Percentiles rank a stretch among this genome's conserved stretches.
Conservation (phyloP, 306 rosid genomes). For the Vicia sativa region DNA sequence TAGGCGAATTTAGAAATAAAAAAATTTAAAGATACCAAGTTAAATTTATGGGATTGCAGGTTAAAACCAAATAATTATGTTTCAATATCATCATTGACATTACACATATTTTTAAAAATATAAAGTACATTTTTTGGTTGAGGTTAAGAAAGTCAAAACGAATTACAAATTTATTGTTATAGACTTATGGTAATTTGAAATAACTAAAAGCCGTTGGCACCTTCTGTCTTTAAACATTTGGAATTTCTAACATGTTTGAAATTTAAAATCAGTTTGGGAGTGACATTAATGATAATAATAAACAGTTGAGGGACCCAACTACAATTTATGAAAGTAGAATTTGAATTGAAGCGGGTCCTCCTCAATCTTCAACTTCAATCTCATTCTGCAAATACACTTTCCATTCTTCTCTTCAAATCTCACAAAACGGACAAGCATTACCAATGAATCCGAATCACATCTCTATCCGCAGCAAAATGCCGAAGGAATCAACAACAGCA, state of each 20-base stretch:
- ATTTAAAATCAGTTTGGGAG: conserved; percentile 37
- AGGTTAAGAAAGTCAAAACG: no score
- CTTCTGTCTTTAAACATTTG: no score
- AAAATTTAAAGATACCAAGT: no score
- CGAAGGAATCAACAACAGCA: conserved; percentile 39
- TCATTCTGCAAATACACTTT: background rate
- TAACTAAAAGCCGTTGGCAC: no score
- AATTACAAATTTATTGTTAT: no score
- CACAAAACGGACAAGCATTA: background rate
- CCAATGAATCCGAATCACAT: conserved; percentile 6
- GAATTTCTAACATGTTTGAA: conserved; percentile 3
- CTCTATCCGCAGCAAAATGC: conserved; percentile 31
- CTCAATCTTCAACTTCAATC: background rate
- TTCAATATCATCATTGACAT: no score
- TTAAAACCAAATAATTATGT: no score
- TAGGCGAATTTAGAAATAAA: no score
- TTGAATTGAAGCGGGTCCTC: conserved; percentile 58
- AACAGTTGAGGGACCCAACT: conserved; percentile 30
- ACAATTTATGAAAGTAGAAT: conserved; percentile 35
- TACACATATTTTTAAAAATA: no score
- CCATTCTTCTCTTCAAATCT: background rate
- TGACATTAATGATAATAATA: conserved; percentile 14
- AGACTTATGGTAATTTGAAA: no score
- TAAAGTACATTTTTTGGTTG: no score
- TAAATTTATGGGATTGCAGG: no score